These are phyloP conservation scores for Pythium phragmitis DNA, from an alignment of 352 stramenopile species.

Conservation along the genomic window DNA sequence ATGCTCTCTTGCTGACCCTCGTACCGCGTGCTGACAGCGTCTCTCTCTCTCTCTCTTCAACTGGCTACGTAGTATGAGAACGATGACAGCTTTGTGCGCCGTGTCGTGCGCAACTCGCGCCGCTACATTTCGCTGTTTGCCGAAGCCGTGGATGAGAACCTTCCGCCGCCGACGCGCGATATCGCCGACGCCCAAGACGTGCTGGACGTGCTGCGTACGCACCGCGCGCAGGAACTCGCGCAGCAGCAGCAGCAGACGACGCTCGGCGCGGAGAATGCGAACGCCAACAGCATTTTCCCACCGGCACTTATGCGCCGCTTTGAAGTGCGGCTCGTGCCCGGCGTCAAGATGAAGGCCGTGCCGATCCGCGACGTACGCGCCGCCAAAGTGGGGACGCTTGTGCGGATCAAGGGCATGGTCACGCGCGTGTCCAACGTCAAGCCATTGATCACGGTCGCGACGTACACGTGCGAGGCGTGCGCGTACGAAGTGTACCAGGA, in stretches of 20 bases:
- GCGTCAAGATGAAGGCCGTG: slow-evolving; percentile 84
- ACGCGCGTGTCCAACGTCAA: slow-evolving; percentile 98
- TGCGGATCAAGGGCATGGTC: slow-evolving; percentile 97
- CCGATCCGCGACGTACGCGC: slow-evolving; percentile 95
- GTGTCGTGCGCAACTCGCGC: slow-evolving; percentile 83
- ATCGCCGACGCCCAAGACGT: slow-evolving; percentile 83
- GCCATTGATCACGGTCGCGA: slow-evolving; percentile 94
- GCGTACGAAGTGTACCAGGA: slow-evolving; percentile 98
- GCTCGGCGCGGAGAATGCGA: slow-evolving; percentile 34
- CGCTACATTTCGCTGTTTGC: slow-evolving; percentile 89
- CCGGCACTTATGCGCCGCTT: slow-evolving; percentile 91
- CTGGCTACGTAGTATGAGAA: slow-evolving; percentile 56
- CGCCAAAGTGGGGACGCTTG: slow-evolving; percentile 93
- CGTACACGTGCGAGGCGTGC: slow-evolving; percentile 97
- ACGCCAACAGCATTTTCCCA: slow-evolving; percentile 82
- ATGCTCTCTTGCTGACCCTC: background rate
- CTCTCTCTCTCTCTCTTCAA: background rate
- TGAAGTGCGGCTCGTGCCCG: slow-evolving; percentile 78
- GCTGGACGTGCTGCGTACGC: slow-evolving; percentile 76
- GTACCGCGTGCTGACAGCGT: background rate
- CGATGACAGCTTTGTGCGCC: slow-evolving; percentile 80
- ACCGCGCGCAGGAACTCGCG: slow-evolving; percentile 71
- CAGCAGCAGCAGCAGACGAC: slow-evolving; percentile 44
- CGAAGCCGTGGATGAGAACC: slow-evolving; percentile 85
- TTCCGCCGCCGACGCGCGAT: slow-evolving; percentile 77